Conservation (phyloP, 2,329 filamentous ascomycete genomes). For the Mariannaea elegans region DNA sequence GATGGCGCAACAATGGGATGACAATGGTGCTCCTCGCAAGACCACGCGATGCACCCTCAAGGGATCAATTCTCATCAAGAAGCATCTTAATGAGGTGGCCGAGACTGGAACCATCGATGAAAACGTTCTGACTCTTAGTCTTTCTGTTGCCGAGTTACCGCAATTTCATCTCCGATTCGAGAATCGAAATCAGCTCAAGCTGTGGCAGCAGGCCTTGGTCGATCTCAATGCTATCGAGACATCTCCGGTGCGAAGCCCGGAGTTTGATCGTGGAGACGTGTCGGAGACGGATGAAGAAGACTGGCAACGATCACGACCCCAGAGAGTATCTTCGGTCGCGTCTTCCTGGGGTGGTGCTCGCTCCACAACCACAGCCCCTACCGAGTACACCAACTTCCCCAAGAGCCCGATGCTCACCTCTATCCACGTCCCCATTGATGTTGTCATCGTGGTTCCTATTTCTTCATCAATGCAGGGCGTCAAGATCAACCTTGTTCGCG, state of each 20-base stretch:
- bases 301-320: slow-evolving; percentile 71
- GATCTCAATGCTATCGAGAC: slow-evolving; percentile 80
- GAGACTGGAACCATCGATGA: slow-evolving; percentile 79
- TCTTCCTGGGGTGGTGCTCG: slow-evolving; percentile 84
- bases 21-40: slow-evolving; percentile 66
- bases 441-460: slow-evolving; percentile 96
- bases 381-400: slow-evolving; percentile 84
- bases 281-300: slow-evolving; percentile 90
- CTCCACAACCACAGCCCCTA: slow-evolving; percentile 87
- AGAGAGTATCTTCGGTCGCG: slow-evolving; percentile 82
- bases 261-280: slow-evolving; percentile 79
- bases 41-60: slow-evolving; percentile 86
- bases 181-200: slow-evolving; percentile 82
- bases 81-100: slow-evolving; percentile 88
- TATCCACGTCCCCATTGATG: slow-evolving; percentile 89
- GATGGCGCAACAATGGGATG: slow-evolving; percentile 71
- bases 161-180: slow-evolving; percentile 94
- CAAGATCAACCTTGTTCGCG: slow-evolving; percentile 93
- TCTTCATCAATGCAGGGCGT: slow-evolving; percentile 99
- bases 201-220: slow-evolving; percentile 87
- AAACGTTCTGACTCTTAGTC: slow-evolving; percentile 84
- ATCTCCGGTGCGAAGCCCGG: slow-evolving; percentile 72
- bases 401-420: slow-evolving; percentile 56
- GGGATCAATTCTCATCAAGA: slow-evolving; percentile 97
- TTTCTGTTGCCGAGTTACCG: slow-evolving; percentile 91